A percentile compares a stretch with the other conserved stretches of the same genome.
phyloP scores from a whole-genome alignment of 176 grass and related monocot species.

The Ampelocalamus luodianensis region DNA sequence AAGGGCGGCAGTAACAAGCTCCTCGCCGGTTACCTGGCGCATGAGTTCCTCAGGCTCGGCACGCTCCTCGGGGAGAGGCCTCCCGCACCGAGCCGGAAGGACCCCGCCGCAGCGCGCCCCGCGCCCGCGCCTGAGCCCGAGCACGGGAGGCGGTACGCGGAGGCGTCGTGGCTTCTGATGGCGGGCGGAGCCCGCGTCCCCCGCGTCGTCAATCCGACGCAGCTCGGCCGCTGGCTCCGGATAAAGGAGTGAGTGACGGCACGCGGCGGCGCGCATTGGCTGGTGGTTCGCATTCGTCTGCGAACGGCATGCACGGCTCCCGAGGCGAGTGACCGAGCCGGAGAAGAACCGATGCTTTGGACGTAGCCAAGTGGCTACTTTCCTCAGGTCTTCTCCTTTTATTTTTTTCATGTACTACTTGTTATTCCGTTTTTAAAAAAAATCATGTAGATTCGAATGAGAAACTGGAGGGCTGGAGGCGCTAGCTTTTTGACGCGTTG shows the following conservation, averaged over 20 bases:
- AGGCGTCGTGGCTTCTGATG: constrained; percentile 64
- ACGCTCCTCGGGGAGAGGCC: constrained; percentile 68
- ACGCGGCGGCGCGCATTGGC: constrained; percentile 26
- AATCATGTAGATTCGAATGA: constrained; percentile 24
- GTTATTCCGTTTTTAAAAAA: neutral
- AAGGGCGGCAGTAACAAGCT: constrained; percentile 49
- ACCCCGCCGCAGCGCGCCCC: neutral
- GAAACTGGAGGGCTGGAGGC: neutral
- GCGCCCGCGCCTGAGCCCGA: constrained; percentile 19
- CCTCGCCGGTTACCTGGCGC: constrained; percentile 84
- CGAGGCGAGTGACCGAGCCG: neutral
- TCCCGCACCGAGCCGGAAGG: constrained; percentile 31
- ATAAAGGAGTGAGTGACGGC: constrained; percentile 54
- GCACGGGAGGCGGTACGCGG: constrained; percentile 47
- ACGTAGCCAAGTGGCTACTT: constrained; percentile 31
- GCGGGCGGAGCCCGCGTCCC: constrained; percentile 59
- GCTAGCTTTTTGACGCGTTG: neutral
- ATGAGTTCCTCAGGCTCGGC: constrained; percentile 76
- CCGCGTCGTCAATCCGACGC: constrained; percentile 75
- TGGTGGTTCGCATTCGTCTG: neutral
- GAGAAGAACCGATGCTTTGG: constrained; percentile 29
- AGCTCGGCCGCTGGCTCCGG: constrained; percentile 79
- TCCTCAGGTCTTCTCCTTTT: neutral
- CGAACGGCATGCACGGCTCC: constrained; percentile 21
- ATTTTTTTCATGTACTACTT: neutral